A percentile compares a stretch with the other conserved stretches of the same genome.
These are phyloP conservation scores for Mucor piriformis DNA, from an alignment of 371 early-diverging fungal genomes.

Conservation along the genomic window DNA sequence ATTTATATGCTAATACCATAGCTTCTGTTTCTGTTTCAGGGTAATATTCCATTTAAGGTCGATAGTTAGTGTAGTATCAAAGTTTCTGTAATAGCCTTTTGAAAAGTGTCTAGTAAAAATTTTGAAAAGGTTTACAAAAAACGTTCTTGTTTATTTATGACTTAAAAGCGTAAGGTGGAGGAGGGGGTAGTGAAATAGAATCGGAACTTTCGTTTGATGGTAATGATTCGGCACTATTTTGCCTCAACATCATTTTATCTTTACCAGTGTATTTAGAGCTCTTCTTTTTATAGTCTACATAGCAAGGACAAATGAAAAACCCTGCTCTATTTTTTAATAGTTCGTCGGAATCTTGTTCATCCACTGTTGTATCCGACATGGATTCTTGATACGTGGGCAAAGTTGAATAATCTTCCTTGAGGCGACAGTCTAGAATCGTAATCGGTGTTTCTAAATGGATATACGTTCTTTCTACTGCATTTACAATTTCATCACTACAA, in stretches of 20 bases:
- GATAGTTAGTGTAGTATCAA: too few relatives aligned
- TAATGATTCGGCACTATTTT: conserved; percentile 9
- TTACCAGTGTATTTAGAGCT: conserved; percentile 24
- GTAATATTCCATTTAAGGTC: too few relatives aligned
- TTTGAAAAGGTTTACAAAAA: too few relatives aligned
- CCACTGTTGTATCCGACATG: conserved; percentile 27
- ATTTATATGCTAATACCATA: too few relatives aligned
- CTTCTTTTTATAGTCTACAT: conserved; percentile 47
- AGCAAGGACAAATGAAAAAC: conserved; percentile 50
- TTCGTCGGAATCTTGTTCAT: conserved; percentile 29
- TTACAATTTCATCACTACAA: background rate
- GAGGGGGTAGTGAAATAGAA: conserved; percentile 12
- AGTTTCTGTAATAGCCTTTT: too few relatives aligned
- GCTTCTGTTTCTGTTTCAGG: too few relatives aligned
- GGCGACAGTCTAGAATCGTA: conserved; percentile 49
- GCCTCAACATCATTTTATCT: conserved; percentile 36
- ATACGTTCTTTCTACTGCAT: conserved; percentile 8
- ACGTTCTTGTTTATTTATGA: conserved; percentile 1
- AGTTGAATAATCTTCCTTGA: conserved; percentile 45
- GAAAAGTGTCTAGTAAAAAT: too few relatives aligned
- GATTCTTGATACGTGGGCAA: conserved; percentile 51
- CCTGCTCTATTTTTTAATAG: conserved; percentile 17
- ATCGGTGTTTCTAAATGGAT: conserved; percentile 50
- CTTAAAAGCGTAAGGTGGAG: conserved; percentile 17
- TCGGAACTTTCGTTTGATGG: background rate